These are phyloP conservation scores for Leccinum solheimii DNA, from an alignment of 1,284 basidiomycete species.

Conservation along the genomic window DNA sequence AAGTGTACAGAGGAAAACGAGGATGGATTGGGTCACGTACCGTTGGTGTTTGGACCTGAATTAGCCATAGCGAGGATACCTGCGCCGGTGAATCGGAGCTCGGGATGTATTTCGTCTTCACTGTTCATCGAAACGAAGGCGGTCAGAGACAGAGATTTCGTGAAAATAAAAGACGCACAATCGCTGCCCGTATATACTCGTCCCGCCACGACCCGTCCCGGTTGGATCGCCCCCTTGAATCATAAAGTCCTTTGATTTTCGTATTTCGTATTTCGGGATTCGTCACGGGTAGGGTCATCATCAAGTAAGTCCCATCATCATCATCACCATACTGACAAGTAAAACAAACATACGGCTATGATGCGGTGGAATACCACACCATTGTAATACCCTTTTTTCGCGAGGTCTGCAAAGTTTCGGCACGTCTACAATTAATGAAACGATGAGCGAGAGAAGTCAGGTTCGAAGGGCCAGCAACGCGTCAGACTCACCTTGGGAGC, in stretches of 20 bases:
- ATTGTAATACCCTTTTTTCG: slow-evolving; percentile 85
- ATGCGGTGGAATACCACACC: slow-evolving; percentile 87
- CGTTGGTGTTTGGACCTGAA: slow-evolving; percentile 91
- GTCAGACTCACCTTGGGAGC: slow-evolving; percentile 70
- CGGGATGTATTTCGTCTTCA: slow-evolving; percentile 85
- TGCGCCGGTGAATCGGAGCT: slow-evolving; percentile 91
- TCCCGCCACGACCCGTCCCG: slow-evolving; percentile 92
- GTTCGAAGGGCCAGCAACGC: not conserved
- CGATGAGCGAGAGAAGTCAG: not conserved
- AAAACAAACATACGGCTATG: slow-evolving; percentile 59
- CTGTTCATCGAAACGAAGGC: slow-evolving; percentile 36
- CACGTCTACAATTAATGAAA: slow-evolving; percentile 64
- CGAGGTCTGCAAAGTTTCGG: slow-evolving; percentile 87
- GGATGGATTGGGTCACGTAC: slow-evolving; percentile 40
- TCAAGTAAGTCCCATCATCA: not conserved
- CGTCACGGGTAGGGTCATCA: no score
- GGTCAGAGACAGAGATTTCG: not conserved
- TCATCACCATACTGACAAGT: no score
- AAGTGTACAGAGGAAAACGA: no score
- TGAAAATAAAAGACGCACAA: slow-evolving; percentile 73
- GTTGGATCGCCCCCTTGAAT: slow-evolving; percentile 94
- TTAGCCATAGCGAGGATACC: slow-evolving; percentile 98
- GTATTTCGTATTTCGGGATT: no score
- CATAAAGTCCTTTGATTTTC: slow-evolving; percentile 74
- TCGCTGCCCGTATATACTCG: slow-evolving; percentile 89